Conservation (phyloP, 306 rosid species). For the Rosa multiflora region DNA sequence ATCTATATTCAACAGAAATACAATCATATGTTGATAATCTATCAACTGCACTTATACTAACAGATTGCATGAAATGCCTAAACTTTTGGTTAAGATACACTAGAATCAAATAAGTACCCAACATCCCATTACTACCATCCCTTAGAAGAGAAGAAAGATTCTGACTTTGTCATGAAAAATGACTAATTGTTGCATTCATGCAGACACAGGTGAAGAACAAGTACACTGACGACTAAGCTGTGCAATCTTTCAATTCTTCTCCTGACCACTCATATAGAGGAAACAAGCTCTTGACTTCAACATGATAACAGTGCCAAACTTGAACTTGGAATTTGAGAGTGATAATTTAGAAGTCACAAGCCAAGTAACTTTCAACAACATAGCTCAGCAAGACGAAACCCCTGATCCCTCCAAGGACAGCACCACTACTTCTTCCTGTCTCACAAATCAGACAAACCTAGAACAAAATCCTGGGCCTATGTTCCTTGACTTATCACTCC, state of each 20-base stretch:
- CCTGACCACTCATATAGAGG: constrained; percentile 16
- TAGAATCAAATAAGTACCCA: not conserved
- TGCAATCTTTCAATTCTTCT: constrained; percentile 16
- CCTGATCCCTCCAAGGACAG: constrained; percentile 51
- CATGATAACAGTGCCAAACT: constrained; percentile 54
- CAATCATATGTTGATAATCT: not conserved
- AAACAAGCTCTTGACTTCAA: constrained; percentile 27
- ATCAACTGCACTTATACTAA: not conserved
- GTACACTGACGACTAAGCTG: constrained; percentile 19
- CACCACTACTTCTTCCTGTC: constrained; percentile 52
- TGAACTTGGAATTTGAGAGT: constrained; percentile 57
- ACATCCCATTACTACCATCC: not conserved
- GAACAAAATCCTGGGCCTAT: constrained; percentile 39
- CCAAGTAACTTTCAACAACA: constrained; percentile 44
- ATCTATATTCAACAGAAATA: not conserved
- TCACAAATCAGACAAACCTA: constrained; percentile 38
- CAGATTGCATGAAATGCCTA: not conserved
- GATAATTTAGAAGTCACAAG: constrained; percentile 38
- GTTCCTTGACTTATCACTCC: constrained; percentile 66
- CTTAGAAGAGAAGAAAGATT: not conserved
- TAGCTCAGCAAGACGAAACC: constrained; percentile 42
- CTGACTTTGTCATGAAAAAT: constrained; percentile 13
- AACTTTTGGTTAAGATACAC: not conserved
- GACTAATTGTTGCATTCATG: constrained; percentile 17
- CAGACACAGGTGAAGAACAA: constrained; percentile 35